A percentile compares a stretch with the other conserved stretches of the same genome.
Evolutionary conservation across 441 rosid genomes (phyloP).

Genomic region (Gossypium lobatum): DNA sequence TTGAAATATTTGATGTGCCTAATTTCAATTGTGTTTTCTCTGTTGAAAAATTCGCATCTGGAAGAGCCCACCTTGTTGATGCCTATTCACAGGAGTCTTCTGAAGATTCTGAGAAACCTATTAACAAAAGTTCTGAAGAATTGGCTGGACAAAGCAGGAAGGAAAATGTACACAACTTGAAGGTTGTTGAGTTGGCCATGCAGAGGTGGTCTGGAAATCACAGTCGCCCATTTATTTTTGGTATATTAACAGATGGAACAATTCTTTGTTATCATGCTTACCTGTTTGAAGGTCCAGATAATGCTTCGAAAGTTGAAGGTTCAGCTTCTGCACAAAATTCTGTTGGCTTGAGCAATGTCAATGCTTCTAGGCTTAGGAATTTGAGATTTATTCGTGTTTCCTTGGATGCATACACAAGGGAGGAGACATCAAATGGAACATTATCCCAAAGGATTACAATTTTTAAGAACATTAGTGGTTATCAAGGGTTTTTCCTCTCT

Average conservation of each 20-base stretch:
- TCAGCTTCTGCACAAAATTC: slow-evolving; percentile 41
- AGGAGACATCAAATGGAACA: slow-evolving; percentile 53
- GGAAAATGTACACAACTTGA: slow-evolving; percentile 52
- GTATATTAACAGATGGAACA: slow-evolving; percentile 91
- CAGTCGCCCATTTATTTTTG: slow-evolving; percentile 85
- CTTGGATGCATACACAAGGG: slow-evolving; percentile 76
- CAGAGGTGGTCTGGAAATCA: slow-evolving; percentile 89
- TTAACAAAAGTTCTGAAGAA: slow-evolving; percentile 43
- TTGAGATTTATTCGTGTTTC: slow-evolving; percentile 68
- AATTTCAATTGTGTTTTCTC: slow-evolving; percentile 75
- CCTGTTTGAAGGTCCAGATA: slow-evolving; percentile 73
- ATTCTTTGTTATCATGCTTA: slow-evolving; percentile 91
- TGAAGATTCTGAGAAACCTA: slow-evolving; percentile 35
- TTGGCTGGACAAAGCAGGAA: slow-evolving; percentile 53
- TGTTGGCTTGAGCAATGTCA: slow-evolving; percentile 32
- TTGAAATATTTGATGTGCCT: slow-evolving; percentile 94
- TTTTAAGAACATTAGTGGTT: slow-evolving; percentile 80
- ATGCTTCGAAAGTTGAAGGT: slow-evolving; percentile 53
- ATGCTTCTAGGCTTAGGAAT: slow-evolving; percentile 80
- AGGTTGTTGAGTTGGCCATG: slow-evolving; percentile 88
- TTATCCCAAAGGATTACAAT: slow-evolving; percentile 65
- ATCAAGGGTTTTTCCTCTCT: slow-evolving; percentile 90
- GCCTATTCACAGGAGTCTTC: slow-evolving; percentile 37
- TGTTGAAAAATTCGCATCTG: slow-evolving; percentile 79
- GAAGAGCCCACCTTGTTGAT: slow-evolving; percentile 73